Evolutionary conservation across 2,329 filamentous ascomycete species (phyloP).

Genomic region (Xylaria sp.): DNA sequence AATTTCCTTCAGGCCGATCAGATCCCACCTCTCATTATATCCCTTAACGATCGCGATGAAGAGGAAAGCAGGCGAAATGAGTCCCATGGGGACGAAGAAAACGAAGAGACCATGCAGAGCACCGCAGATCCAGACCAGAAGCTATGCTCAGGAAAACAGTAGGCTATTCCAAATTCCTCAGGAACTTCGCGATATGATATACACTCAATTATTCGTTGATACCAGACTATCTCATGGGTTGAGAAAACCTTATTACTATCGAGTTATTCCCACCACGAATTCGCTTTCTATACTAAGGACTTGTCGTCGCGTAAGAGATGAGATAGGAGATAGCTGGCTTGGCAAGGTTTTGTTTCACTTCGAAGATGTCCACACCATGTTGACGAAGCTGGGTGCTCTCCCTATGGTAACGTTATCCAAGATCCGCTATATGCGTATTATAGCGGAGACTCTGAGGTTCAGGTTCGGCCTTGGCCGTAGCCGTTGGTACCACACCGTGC

Average conservation of each 20-base stretch:
- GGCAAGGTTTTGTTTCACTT: background rate
- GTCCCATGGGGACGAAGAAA: background rate
- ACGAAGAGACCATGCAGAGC: background rate
- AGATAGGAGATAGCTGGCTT: background rate
- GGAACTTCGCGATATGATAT: background rate
- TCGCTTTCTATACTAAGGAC: background rate
- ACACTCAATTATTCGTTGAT: background rate
- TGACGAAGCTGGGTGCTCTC: background rate
- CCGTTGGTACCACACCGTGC: background rate
- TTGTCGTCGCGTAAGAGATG: background rate
- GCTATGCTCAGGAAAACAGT: background rate
- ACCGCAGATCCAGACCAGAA: background rate
- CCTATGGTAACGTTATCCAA: background rate
- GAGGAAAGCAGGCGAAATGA: background rate
- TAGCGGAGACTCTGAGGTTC: background rate
- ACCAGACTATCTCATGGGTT: background rate
- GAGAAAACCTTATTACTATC: background rate
- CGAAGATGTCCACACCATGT: background rate
- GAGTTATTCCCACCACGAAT: background rate
- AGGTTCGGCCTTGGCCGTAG: background rate
- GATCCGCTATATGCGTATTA: background rate
- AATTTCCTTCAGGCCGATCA: background rate
- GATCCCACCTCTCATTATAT: background rate
- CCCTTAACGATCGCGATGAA: background rate
- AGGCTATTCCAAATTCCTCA: background rate